These are phyloP conservation scores for Wallacemonas sp. DNA, from an alignment of 208 protist genomes.

Conservation along the genomic window DNA sequence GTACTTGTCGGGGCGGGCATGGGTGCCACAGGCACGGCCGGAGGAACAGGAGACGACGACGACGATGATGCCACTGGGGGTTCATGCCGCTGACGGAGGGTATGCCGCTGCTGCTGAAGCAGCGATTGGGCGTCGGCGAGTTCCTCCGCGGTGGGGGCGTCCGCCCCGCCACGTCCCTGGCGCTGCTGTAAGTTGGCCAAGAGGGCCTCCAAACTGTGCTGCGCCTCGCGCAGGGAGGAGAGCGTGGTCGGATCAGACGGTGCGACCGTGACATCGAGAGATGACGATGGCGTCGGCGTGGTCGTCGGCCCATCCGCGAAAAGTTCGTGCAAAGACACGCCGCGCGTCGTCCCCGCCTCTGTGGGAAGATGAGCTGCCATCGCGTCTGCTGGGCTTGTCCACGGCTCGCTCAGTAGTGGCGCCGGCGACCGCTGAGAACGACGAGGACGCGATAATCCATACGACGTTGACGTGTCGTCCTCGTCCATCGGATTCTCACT, in stretches of 20 bases:
- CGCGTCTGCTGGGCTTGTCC: neutral
- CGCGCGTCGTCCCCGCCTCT: neutral
- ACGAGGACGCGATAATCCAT: too few relatives aligned
- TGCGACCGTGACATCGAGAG: too few relatives aligned
- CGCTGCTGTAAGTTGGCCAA: neutral
- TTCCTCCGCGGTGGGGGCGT: neutral
- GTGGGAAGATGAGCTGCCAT: neutral
- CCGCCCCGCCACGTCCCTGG: neutral
- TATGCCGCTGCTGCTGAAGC: slow-evolving; percentile 1
- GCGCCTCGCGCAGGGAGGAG: neutral
- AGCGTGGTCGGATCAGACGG: too few relatives aligned
- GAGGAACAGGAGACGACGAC: too few relatives aligned
- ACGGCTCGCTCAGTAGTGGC: too few relatives aligned
- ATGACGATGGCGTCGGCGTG: neutral
- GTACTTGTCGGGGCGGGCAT: too few relatives aligned
- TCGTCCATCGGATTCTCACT: too few relatives aligned
- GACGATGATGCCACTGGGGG: too few relatives aligned
- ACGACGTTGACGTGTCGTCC: too few relatives aligned
- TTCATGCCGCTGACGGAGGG: neutral
- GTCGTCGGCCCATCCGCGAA: too few relatives aligned
- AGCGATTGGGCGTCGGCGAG: neutral
- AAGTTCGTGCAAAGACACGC: too few relatives aligned
- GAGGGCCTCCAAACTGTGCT: neutral
- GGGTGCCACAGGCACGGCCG: too few relatives aligned
- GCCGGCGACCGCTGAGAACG: neutral